These are phyloP conservation scores for Penicillium aurantiogriseum DNA, from an alignment of 2,329 filamentous ascomycete species.

Conservation along the genomic window DNA sequence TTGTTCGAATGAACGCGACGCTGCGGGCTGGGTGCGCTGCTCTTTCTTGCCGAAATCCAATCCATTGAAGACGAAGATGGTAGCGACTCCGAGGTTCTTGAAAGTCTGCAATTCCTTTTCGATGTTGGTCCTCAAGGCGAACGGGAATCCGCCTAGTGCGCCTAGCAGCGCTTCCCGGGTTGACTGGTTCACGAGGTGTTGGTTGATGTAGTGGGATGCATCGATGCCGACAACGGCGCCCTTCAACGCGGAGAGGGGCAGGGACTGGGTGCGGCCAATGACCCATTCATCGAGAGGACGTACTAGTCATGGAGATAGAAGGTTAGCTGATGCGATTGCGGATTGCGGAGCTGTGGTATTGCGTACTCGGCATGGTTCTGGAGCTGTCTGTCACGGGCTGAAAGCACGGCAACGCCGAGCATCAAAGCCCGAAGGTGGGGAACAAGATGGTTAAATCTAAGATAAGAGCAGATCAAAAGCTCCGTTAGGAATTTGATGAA, in stretches of 20 bases:
- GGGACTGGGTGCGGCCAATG: constrained; percentile 53
- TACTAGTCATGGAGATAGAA: constrained; percentile 32
- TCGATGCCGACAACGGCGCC: constrained; percentile 79
- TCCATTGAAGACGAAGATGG: constrained; percentile 89
- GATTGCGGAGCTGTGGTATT: constrained; percentile 2
- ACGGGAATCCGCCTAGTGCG: constrained; percentile 83
- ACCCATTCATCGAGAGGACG: constrained; percentile 59
- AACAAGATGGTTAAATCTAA: constrained; percentile 6
- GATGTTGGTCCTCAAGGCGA: constrained; percentile 72
- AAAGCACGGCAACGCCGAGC: constrained; percentile 29
- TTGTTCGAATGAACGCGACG: constrained; percentile 66
- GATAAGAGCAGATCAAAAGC: constrained; percentile 3
- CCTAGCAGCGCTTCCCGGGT: constrained; percentile 84
- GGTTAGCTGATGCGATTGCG: constrained; percentile 10
- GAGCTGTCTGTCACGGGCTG: constrained; percentile 25
- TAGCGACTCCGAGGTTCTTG: constrained; percentile 67
- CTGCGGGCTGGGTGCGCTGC: constrained; percentile 61
- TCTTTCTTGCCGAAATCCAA: constrained; percentile 76
- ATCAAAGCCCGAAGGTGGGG: constrained; percentile 24
- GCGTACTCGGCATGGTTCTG: constrained; percentile 39
- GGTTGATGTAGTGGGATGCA: constrained; percentile 82
- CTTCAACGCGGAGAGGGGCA: constrained; percentile 68
- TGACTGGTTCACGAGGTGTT: constrained; percentile 67
- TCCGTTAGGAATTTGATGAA: constrained; percentile 11
- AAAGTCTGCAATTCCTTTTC: constrained; percentile 73